Evolutionary conservation across 2,329 filamentous ascomycete species (phyloP), one percentile per base, ranked within the genome.

Genomic region (Cladosporium austrohemisphaericum): DNA sequence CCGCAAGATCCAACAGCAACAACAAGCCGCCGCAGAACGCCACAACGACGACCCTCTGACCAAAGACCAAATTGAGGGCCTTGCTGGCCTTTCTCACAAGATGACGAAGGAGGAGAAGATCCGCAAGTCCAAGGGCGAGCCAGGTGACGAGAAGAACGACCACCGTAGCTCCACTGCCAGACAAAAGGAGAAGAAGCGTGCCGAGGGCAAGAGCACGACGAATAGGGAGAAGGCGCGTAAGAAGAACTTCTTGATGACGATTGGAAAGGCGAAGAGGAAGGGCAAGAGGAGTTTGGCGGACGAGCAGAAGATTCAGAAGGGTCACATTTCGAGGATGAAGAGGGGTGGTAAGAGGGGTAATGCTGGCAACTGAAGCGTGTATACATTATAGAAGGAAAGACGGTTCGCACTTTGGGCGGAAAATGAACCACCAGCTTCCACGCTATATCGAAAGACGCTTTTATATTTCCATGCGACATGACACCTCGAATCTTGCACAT

Each of bases 201-300:
- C 83, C 2, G 81, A 90, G 71, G 93, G 93, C 63, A 97, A 97
- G 83, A 95, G 88, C 67, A 91, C 89, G 29, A 97, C 92, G 57
- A 98, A 98, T 72, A 88, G 87, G 74, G 93, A 98, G 76, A 98
- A 98, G 81, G 83, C 87, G 33, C 78, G 92, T 59, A 89, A 88
- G 79, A 98, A 98, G 86, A 98, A 98, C 70, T 95, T 98, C 72
- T 68, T 98, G 62, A 98, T 98, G 93, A 97, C 92, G 31, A 72
- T 98, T 52, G 88, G 92, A 52, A 97, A 98, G 76, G 93, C 93
- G 9, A 94, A 93, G 77, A 81, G 79, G 58, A 98, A 97, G 78
- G 86, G 93, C 64, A 96, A 96, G 84, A 80, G 91, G 64, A 95
- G 89, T 79, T 73, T 98, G 69, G 81, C 88, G 10, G 85, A 96